phyloP scores from a whole-genome alignment of 208 protist species.

The Crithidia acanthocephali region DNA sequence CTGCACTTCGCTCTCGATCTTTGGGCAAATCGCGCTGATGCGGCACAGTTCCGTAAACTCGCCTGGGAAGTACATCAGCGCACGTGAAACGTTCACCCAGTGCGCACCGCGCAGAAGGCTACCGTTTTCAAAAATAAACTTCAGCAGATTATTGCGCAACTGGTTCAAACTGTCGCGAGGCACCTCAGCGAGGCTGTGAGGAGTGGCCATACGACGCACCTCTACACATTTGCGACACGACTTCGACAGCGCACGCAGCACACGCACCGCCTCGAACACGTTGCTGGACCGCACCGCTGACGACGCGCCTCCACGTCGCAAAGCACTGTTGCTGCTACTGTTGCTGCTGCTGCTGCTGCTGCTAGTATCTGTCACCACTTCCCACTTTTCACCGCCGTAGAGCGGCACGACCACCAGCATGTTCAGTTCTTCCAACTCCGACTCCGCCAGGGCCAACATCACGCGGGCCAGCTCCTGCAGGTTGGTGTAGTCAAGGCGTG shows the following conservation, averaged over 20 bases:
- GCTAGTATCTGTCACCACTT: constrained; percentile 3
- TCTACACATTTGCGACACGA: constrained; percentile 64
- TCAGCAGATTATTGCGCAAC: constrained; percentile 59
- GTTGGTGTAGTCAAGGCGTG: constrained; percentile 62
- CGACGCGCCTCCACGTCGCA: not conserved
- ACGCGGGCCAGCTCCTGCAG: constrained; percentile 70
- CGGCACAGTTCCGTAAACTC: constrained; percentile 36
- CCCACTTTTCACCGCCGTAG: constrained; percentile 80
- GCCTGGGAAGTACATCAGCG: constrained; percentile 75
- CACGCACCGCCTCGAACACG: constrained; percentile 79
- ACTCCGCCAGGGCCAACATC: constrained; percentile 74
- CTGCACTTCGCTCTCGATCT: constrained; percentile 26
- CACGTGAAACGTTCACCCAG: constrained; percentile 82
- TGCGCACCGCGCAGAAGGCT: constrained; percentile 73
- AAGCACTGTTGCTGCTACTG: not conserved
- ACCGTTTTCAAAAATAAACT: constrained; percentile 75
- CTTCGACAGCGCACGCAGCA: constrained; percentile 81
- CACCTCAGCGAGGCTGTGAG: constrained; percentile 22
- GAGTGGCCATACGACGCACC: constrained; percentile 20
- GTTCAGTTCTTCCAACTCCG: constrained; percentile 53
- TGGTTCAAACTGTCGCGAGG: constrained; percentile 61
- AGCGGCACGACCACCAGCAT: constrained; percentile 70
- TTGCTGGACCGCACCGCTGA: constrained; percentile 36
- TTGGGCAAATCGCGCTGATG: constrained; percentile 15
- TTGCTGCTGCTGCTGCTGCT: not conserved